Base-by-base conservation (phyloP, 345 rosid species). In the Camelina neglecta region DNA sequence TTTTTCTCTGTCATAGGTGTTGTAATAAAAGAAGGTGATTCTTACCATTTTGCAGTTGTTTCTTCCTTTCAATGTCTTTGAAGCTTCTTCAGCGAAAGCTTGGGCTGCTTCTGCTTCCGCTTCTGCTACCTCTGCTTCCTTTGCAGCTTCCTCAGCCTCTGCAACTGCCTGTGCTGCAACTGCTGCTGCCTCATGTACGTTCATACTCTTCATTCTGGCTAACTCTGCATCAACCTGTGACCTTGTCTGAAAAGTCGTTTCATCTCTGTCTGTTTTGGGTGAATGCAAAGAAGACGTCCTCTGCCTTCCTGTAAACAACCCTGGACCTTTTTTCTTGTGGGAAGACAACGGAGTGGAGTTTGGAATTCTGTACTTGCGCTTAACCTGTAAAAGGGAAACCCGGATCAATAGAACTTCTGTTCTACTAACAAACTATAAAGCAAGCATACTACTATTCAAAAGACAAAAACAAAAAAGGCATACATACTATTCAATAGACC, bases 31-130 rank as follows among this genome's bases (percentile, higher is more conserved):
- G 48, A 18, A 26, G 1, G 4, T 20, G 5, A 35, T 10, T 41
- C 44, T 72, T 81, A 89, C 94, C 94, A 78, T 36, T 73, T 86
- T 87, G 68, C 81, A 81, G 58, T 60, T 65, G 63, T 79, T 72
- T 60, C 82, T 80, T 84, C 88, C 93, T 83, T 85, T 87, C 60
- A 86, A 63, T 11, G 96, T 85, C 86, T 90, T 93, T 82, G 76
- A 42, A 26, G 97, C 92, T 69, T 93, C 98, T 63, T 89, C 97
- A 26, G 90, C 94, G 74, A 87, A 89, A 81, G 96, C 98, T 78
- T 87, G 87, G 60, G 98, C 99, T 45, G 85, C 96, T 77, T 89
- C 98, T 18, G 97, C 99, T 70, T 90, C 90, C 15, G 97, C 98
- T 80, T 96, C 99, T 10, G 98, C 97, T 61, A 81, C 88, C 75